Evolutionary conservation across 176 grass and related monocot genomes (phyloP).

Genomic region (Oropetium thomaeum): DNA sequence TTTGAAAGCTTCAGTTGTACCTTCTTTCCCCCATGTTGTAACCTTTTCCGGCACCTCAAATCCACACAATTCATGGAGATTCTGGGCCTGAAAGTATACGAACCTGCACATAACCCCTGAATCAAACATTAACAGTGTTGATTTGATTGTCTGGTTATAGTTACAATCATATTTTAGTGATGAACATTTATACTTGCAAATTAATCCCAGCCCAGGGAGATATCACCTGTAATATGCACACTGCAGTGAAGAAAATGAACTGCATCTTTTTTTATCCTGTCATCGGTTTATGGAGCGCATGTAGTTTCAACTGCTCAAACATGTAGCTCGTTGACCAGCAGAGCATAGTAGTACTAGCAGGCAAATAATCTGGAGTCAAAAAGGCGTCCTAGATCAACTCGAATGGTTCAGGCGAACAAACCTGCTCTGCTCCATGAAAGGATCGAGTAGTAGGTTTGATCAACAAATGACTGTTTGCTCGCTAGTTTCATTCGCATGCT

Average conservation of each 20-base stretch:
- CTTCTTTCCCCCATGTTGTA: neutral
- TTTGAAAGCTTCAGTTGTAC: neutral
- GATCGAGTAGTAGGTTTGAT: constrained; percentile 30
- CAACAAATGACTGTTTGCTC: neutral
- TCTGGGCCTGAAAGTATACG: neutral
- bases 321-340: constrained; percentile 17
- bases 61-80: neutral
- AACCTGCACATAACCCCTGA: neutral
- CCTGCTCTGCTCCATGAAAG: constrained; percentile 27
- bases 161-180: neutral
- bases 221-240: neutral
- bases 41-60: neutral
- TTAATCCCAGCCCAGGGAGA: neutral
- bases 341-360: neutral
- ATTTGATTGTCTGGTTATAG: neutral
- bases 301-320: constrained; percentile 40
- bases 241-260: neutral
- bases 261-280: neutral
- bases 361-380: constrained; percentile 6
- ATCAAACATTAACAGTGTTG: neutral
- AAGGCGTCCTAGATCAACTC: constrained; percentile 2
- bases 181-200: neutral
- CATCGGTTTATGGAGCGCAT: neutral
- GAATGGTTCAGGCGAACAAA: constrained; percentile 28
- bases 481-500: neutral